Evolutionary conservation across 2,329 filamentous ascomycete species (phyloP).

Genomic region (Pochonia chlamydosporia): DNA sequence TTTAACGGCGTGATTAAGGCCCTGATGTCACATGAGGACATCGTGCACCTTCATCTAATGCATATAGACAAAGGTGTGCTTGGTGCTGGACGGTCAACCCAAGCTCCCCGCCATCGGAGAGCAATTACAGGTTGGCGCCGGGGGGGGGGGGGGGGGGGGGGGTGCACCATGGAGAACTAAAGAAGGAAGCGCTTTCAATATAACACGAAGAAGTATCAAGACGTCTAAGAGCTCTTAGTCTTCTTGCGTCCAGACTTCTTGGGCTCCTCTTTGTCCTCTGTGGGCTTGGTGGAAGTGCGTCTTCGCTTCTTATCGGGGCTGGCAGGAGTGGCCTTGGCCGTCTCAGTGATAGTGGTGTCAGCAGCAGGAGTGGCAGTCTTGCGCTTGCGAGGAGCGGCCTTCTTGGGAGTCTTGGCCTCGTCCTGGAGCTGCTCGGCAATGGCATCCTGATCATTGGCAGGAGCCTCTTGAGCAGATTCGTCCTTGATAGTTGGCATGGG

Average conservation of each 20-base stretch:
- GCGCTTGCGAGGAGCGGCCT: constrained; percentile 47
- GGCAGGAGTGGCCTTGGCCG: constrained; percentile 33
- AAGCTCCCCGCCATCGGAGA: neutral
- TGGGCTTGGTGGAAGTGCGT: constrained; percentile 48
- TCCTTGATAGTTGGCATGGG: constrained; percentile 45
- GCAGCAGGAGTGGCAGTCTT: constrained; percentile 46
- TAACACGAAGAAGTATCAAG: neutral
- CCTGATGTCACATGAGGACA: neutral
- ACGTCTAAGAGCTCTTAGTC: constrained; percentile 36
- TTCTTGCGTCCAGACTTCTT: constrained; percentile 58
- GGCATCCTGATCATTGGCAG: constrained; percentile 45
- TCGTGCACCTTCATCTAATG: constrained; percentile 1
- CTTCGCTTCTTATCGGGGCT: constrained; percentile 61
- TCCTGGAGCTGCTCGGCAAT: constrained; percentile 54
- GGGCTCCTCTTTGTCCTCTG: constrained; percentile 49
- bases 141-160: too few relatives aligned
- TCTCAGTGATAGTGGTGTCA: constrained; percentile 25
- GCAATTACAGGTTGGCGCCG: neutral
- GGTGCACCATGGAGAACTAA: constrained; percentile 7
- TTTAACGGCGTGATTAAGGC: neutral
- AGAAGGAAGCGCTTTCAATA: constrained; percentile 1
- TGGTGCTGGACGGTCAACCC: neutral
- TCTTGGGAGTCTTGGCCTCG: constrained; percentile 53
- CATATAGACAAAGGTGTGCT: neutral
- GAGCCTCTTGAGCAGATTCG: constrained; percentile 20